Conservation (phyloP, 2,329 filamentous ascomycete species). For the Pseudonectria buxi region DNA sequence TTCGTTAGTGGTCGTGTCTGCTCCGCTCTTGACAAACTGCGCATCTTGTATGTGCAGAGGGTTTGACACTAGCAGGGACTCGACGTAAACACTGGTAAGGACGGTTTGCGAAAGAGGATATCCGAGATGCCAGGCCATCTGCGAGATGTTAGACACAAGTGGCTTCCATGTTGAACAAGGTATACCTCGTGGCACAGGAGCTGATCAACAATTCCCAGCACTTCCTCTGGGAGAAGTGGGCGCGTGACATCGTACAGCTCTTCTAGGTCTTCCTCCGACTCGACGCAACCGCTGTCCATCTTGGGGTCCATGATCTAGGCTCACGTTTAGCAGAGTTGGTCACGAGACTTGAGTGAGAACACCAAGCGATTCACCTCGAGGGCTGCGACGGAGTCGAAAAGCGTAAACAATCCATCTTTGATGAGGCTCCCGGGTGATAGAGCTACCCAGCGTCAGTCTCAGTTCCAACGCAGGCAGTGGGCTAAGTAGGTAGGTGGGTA, state of each 20-base stretch:
- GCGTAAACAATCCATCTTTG: slow-evolving; percentile 88
- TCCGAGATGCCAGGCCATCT: slow-evolving; percentile 97
- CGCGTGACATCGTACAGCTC: slow-evolving; percentile 71
- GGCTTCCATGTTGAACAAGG: neutral
- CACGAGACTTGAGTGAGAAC: slow-evolving; percentile 2
- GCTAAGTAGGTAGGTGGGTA: slow-evolving; percentile 27
- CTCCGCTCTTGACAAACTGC: slow-evolving; percentile 45
- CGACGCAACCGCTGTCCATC: slow-evolving; percentile 90
- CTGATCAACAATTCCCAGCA: slow-evolving; percentile 91
- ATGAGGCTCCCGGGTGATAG: slow-evolving; percentile 75
- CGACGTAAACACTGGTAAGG: slow-evolving; percentile 87
- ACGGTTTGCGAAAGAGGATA: slow-evolving; percentile 91
- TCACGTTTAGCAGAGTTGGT: neutral
- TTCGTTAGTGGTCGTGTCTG: slow-evolving; percentile 20
- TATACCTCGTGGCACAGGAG: slow-evolving; percentile 78
- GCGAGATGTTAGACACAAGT: slow-evolving; percentile 4
- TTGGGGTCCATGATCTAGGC: slow-evolving; percentile 96
- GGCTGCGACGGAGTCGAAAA: slow-evolving; percentile 89
- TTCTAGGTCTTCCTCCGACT: slow-evolving; percentile 72
- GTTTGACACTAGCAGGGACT: slow-evolving; percentile 68
- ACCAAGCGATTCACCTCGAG: slow-evolving; percentile 52
- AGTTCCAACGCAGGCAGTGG: neutral
- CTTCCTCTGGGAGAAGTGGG: slow-evolving; percentile 65
- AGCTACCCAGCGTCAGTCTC: slow-evolving; percentile 42
- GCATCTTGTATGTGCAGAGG: slow-evolving; percentile 59